Evolutionary conservation across 306 rosid species (phyloP).

Genomic region (Inga oerstediana): DNA sequence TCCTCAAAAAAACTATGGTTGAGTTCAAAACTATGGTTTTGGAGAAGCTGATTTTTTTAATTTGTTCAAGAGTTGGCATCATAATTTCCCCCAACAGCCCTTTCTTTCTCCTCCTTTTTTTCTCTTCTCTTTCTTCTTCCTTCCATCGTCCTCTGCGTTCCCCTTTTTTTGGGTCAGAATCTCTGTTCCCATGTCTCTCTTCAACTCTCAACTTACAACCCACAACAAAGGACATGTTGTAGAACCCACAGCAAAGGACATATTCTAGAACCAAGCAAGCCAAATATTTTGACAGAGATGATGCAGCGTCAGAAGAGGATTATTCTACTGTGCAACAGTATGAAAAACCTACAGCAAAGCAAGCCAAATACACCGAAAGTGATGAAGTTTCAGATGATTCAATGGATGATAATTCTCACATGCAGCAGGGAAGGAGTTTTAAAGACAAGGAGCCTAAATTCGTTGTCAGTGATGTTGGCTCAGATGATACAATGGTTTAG

Average conservation of each 20-base stretch:
- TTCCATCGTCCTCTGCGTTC: too few species aligned
- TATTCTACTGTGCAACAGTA: constrained; percentile 32
- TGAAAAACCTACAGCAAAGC: constrained; percentile 21
- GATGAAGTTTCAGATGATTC: constrained; percentile 46
- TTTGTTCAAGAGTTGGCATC: too few species aligned
- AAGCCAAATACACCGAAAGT: constrained; percentile 8
- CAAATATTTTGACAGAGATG: constrained; percentile 46
- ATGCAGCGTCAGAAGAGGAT: constrained; percentile 41
- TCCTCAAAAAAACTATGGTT: too few species aligned
- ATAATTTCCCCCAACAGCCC: too few species aligned
- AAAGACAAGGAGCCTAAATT: constrained; percentile 24
- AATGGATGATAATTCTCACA: constrained; percentile 30
- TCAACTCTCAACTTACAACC: too few species aligned
- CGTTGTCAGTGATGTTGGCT: constrained; percentile 38
- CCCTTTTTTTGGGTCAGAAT: too few species aligned
- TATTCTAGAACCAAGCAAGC: constrained; percentile 53
- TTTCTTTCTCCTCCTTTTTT: too few species aligned
- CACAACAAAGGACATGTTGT: too few species aligned
- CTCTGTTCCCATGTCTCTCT: too few species aligned
- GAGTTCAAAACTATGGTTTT: too few species aligned
- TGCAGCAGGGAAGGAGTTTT: constrained; percentile 28
- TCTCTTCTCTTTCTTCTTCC: too few species aligned
- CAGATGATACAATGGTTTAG: constrained; percentile 44
- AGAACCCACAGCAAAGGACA: constrained; percentile 35
- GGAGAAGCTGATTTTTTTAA: too few species aligned